A percentile compares a stretch with the other conserved stretches of the same genome.
Evolutionary conservation across 768 basidiomycete genomes (phyloP).

Genomic region (Chalciporus pseudorubinellus): DNA sequence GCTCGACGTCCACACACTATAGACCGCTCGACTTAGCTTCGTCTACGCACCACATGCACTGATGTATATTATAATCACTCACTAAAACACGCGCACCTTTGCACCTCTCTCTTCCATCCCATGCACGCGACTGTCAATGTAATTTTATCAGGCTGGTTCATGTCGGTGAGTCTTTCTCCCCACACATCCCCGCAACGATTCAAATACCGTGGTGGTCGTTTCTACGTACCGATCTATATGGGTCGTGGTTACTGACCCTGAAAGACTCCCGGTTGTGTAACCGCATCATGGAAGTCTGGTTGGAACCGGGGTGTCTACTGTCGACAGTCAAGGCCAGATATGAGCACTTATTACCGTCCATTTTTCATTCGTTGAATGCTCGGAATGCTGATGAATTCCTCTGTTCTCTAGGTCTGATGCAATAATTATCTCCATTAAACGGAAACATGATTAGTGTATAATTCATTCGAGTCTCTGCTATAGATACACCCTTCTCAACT

Average conservation of each 20-base stretch:
- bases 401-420: constrained; percentile 3
- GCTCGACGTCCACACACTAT: not conserved
- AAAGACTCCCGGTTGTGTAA: constrained; percentile 41
- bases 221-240: not conserved
- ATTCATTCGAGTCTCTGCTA: constrained; percentile 23
- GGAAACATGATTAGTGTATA: constrained; percentile 2
- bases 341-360: constrained; percentile 44
- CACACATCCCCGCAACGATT: constrained; percentile 42
- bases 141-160: no score
- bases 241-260: constrained; percentile 18
- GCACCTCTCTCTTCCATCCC: not conserved
- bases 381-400: constrained; percentile 1
- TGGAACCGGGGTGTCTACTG: constrained; percentile 45
- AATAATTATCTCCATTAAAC: not conserved
- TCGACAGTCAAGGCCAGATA: constrained; percentile 87
- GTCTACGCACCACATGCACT: constrained; percentile 14
- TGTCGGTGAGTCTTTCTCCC: constrained; percentile 30
- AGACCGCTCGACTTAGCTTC: constrained; percentile 8
- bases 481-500: constrained; percentile 74
- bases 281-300: constrained; percentile 46
- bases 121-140: not conserved
- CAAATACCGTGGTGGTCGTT: constrained; percentile 63
- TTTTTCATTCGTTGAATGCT: not conserved
- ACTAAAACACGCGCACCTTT: constrained; percentile 12
- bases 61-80: constrained; percentile 30